Conservation (phyloP, 257 asterid species). For the Rhazya stricta region DNA sequence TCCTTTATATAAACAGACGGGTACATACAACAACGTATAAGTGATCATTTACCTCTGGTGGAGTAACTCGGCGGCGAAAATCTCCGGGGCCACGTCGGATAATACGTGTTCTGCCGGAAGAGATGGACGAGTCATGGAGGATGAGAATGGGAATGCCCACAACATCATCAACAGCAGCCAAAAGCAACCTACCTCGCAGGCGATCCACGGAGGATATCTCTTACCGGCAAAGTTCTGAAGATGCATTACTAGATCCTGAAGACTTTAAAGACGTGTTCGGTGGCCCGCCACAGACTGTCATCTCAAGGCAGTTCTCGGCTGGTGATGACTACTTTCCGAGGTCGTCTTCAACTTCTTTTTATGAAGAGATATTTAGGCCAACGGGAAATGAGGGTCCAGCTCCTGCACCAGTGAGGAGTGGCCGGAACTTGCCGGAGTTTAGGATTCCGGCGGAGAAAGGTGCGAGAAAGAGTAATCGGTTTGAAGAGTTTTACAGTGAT, state of each 20-base stretch:
- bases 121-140: constrained; percentile 71
- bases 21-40: too few relatives aligned
- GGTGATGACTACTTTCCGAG: constrained; percentile 20
- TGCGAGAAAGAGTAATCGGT: constrained; percentile 27
- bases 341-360: constrained; percentile 31
- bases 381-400: constrained; percentile 27
- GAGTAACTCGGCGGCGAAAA: background rate
- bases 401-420: constrained; percentile 16
- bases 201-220: constrained; percentile 36
- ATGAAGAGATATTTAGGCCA: constrained; percentile 51
- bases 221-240: constrained; percentile 20
- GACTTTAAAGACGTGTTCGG: constrained; percentile 81
- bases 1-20: background rate
- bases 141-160: constrained; percentile 56
- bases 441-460: constrained; percentile 41
- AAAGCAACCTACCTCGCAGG: constrained; percentile 35
- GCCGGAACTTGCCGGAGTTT: constrained; percentile 63
- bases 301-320: constrained; percentile 40
- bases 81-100: background rate
- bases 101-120: background rate
- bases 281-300: constrained; percentile 67
- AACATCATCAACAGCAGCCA: constrained; percentile 2
- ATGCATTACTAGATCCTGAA: constrained; percentile 30
- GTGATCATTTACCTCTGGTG: background rate
- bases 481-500: constrained; percentile 52